Base-by-base conservation (phyloP, 139 green algal species). In the Pseudopediastrum boryanum region DNA sequence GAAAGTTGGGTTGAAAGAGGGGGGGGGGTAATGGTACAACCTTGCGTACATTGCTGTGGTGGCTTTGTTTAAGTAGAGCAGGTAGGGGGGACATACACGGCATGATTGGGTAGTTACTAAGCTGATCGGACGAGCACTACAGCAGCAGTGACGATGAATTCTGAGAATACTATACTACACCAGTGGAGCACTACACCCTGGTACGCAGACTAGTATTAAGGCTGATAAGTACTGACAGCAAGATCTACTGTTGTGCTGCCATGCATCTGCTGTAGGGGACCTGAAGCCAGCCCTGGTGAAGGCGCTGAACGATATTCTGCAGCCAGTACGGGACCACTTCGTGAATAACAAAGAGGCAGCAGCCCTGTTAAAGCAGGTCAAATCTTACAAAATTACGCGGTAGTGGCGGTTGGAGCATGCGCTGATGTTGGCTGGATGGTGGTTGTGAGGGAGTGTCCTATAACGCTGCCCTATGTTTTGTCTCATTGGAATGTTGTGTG, bases 301-400 rank as follows among this genome's bases (percentile, higher is more conserved):
- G 25, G 81, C 85, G 12, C 68, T 99, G 33, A 99, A 99, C 85
- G 27, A 43, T 13, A 99, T 99, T 51, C 85, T 99, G 72, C 89
- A 97, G 85, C 95, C 95, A 0, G 95, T 99, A 62, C 82, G 96
- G 25, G 89, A 98, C 66, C 96, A 99, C 89, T 99, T 99, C 86
- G 88, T 94, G 65, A 94, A 90, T 61, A 85, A 98, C 89, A 51
- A 82, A 0, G 83, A 97, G 41, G 96, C 96, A n/a, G 96, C 95
- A 84, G 91, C 93, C 63, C 87, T 99, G 58, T 87, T 99, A 2
- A 95, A 96, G 68, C 91, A 96, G 66, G 93, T 99, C 50, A 92
- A 92, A 71, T 65, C 62, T n/a, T 93, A 89, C 90, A 94, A 94
- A 83, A 78, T 90, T 19, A 93, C 87, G 6, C 82, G 85, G 71